phyloP scores from a whole-genome alignment of 2,329 filamentous ascomycete genomes.

The Eurotiales sp. region DNA sequence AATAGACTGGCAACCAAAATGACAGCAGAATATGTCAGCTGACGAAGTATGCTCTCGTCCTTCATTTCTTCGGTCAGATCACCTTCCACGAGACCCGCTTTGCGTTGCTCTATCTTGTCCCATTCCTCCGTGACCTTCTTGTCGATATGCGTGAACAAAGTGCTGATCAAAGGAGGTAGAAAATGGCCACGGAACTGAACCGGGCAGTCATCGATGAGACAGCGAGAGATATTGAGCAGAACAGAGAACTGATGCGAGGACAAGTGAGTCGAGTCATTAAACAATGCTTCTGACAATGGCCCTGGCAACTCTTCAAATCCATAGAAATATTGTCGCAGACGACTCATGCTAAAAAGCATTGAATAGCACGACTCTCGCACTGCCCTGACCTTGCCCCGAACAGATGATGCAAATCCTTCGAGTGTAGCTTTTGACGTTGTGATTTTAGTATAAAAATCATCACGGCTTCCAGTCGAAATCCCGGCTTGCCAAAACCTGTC shows the following conservation, averaged over 20 bases:
- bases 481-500: slow-evolving; percentile 98
- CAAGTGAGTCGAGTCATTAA: slow-evolving; percentile 74
- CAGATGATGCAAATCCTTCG: slow-evolving; percentile 90
- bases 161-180: slow-evolving; percentile 75
- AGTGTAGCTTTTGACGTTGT: slow-evolving; percentile 83
- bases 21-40: slow-evolving; percentile 87
- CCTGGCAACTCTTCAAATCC: slow-evolving; percentile 79
- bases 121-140: slow-evolving; percentile 83
- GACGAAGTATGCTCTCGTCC: slow-evolving; percentile 87
- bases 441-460: slow-evolving; percentile 92
- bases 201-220: slow-evolving; percentile 89
- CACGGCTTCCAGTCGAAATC: slow-evolving; percentile 91
- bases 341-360: slow-evolving; percentile 88
- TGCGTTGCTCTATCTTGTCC: slow-evolving; percentile 63
- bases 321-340: slow-evolving; percentile 83
- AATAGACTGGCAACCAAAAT: slow-evolving; percentile 87
- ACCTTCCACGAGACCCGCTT: slow-evolving; percentile 64
- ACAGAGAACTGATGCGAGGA: slow-evolving; percentile 93
- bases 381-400: slow-evolving; percentile 81
- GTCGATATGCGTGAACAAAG: slow-evolving; percentile 82
- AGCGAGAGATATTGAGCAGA: slow-evolving; percentile 81
- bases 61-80: slow-evolving; percentile 96
- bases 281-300: slow-evolving; percentile 78
- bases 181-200: slow-evolving; percentile 73
- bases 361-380: slow-evolving; percentile 93